Base-by-base conservation (phyloP, 345 rosid genomes). In the Pseudoturritis turrita region DNA sequence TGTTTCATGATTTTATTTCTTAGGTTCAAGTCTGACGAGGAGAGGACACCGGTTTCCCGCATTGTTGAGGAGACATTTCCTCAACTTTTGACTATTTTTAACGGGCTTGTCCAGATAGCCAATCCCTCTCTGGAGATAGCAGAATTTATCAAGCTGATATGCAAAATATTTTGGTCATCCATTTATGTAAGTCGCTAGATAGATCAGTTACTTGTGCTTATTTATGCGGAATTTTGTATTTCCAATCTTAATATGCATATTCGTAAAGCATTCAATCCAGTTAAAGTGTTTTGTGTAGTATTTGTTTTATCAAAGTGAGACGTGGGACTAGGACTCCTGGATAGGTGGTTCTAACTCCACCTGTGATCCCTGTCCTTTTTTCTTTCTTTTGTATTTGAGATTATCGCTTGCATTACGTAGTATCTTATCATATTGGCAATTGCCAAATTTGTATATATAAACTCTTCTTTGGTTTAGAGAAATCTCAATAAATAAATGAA, bases 21-120 rank as follows among this genome's bases (percentile, higher is more conserved):
- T 74, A 96, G 99, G 94, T 92, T 87, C 86, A 92, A 96, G 86
- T 88, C 99, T 14, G 99, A 92, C 46, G 96, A 92, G 71, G 99
- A 96, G 81, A 87, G 99, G 83, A 79, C 84, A 41, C 98, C 98
- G 0, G 95, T 92, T 84, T 73, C 80, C 63, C 92, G 50, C 73
- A 87, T 92, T 70, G 96, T 92, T 64, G 92, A 87, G 52, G 96
- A 87, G 82, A 92, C 96, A 51, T 96, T 92, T 82, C 88, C 90
- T 66, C 86, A 81, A 81, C 87, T 96, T 59, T 78, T 92, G 66
- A 85, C 66, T 73, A 90, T 96, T 44, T 96, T 96, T 72, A 87
- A 69, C 70, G 81, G 82, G 78, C 99, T 96, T 62, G 88, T 86
- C 64, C 97, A 88, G 82, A 87, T 96, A 73, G 72, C 72, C 25